Conservation (phyloP, 345 rosid genomes). For the Melaleuca alternifolia region DNA sequence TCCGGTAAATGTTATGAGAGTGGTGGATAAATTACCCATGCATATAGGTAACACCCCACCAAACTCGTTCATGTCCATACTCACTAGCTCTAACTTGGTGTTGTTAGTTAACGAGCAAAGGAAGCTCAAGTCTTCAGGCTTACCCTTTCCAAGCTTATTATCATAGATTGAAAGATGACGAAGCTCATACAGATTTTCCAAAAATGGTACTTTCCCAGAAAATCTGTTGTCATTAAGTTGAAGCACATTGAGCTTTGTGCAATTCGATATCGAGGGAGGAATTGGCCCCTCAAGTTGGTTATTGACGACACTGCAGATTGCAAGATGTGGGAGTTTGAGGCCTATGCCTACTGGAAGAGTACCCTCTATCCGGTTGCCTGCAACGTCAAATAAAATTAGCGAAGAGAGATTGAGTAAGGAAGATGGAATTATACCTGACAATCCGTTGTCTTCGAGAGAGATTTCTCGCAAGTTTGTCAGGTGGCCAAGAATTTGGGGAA, state of each 20-base stretch:
- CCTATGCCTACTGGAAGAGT: accelerated
- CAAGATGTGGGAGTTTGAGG: neutral
- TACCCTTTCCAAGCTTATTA: neutral
- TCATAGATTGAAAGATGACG: accelerated
- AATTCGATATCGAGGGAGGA: accelerated
- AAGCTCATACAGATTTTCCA: accelerated
- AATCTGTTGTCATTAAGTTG: accelerated
- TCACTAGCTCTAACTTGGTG: accelerated
- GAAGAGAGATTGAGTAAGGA: neutral
- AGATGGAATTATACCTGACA: neutral
- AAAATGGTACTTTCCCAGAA: accelerated
- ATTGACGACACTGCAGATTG: accelerated
- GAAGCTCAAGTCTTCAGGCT: neutral
- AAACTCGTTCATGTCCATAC: accelerated
- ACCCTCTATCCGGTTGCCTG: accelerated
- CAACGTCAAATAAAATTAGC: accelerated
- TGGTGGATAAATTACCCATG: neutral
- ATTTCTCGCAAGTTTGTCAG: too few species aligned
- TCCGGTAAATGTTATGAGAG: accelerated
- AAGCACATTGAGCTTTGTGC: accelerated
- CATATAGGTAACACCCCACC: neutral
- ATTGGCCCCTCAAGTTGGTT: neutral
- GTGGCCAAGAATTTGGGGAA: neutral
- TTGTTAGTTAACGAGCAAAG: neutral
- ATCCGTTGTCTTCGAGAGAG: too few species aligned